Percentiles rank a stretch among this genome's conserved stretches.
Conservation (phyloP, 768 basidiomycete genomes). For the Phanerochaete sordida region DNA sequence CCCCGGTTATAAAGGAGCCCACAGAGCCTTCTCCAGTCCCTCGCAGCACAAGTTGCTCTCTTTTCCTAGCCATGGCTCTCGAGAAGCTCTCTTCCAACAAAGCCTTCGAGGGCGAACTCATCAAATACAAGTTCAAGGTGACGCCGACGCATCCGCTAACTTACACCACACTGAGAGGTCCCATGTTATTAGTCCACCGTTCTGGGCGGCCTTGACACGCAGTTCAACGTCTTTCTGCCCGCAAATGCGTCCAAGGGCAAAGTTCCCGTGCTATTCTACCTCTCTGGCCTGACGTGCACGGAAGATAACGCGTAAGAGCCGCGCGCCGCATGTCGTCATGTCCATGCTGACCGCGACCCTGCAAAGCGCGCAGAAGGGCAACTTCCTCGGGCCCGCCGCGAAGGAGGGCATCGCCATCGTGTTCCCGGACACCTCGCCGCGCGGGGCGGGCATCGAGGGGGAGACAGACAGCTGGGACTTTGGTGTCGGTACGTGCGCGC, state of each 20-base stretch:
- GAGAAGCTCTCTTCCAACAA: conserved; percentile 75
- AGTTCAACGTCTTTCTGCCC: conserved; percentile 91
- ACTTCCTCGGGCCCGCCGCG: conserved; percentile 82
- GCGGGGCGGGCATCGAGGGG: conserved; percentile 83
- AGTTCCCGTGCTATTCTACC: conserved; percentile 75
- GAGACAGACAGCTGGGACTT: conserved; percentile 88
- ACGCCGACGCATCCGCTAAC: neutral
- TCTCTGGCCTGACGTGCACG: conserved; percentile 86
- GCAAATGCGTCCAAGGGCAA: conserved; percentile 45
- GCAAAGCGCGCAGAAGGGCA: conserved; percentile 85
- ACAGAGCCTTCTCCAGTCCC: neutral
- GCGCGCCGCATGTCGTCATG: neutral
- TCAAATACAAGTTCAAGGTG: conserved; percentile 86
- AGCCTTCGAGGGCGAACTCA: conserved; percentile 74
- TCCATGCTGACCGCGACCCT: neutral
- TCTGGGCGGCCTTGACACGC: conserved; percentile 64
- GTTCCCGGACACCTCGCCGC: conserved; percentile 94
- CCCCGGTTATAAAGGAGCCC: neutral
- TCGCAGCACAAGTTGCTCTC: neutral
- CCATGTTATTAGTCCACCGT: conserved; percentile 53
- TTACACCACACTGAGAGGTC: neutral
- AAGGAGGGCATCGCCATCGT: conserved; percentile 85
- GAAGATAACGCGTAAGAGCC: conserved; percentile 84
- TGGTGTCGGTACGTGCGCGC: conserved; percentile 58
- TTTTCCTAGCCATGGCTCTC: conserved; percentile 33